Conservation (phyloP, 805 yeast species). For the Metschnikowia aberdeeniae region DNA sequence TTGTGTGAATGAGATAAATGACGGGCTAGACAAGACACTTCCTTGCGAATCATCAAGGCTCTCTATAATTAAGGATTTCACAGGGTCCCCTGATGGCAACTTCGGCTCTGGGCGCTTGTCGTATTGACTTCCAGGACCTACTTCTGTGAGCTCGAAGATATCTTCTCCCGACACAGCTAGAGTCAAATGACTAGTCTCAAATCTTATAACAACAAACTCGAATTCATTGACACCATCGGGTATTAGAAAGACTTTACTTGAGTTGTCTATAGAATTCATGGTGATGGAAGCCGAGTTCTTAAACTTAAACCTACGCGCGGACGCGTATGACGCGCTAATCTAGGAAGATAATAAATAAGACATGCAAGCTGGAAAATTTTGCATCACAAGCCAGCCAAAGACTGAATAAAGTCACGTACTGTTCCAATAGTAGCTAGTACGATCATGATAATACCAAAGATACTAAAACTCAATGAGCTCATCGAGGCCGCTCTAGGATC, state of each 20-base stretch:
- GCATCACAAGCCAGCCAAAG: slow-evolving; percentile 42
- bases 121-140: slow-evolving; percentile 12
- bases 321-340: background rate
- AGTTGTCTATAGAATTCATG: slow-evolving; percentile 3
- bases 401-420: slow-evolving; percentile 36
- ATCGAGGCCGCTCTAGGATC: slow-evolving; percentile 82
- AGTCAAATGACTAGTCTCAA: slow-evolving; percentile 1
- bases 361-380: background rate
- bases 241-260: slow-evolving; percentile 12
- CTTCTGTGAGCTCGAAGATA: slow-evolving; percentile 15
- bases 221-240: slow-evolving; percentile 6
- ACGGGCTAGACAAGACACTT: slow-evolving; percentile 11
- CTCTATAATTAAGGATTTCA: slow-evolving; percentile 15
- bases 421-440: slow-evolving; percentile 56
- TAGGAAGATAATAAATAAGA: background rate
- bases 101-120: slow-evolving; percentile 14
- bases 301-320: background rate
- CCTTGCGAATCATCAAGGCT: background rate
- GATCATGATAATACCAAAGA: slow-evolving; percentile 72
- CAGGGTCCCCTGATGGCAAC: slow-evolving; percentile 17
- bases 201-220: slow-evolving; percentile 3
- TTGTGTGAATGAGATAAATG: slow-evolving; percentile 7
- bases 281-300: background rate
- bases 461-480: slow-evolving; percentile 64
- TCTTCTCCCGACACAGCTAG: slow-evolving; percentile 7